Conservation (phyloP, 129 eudicot genomes). For the Silybum marianum region DNA sequence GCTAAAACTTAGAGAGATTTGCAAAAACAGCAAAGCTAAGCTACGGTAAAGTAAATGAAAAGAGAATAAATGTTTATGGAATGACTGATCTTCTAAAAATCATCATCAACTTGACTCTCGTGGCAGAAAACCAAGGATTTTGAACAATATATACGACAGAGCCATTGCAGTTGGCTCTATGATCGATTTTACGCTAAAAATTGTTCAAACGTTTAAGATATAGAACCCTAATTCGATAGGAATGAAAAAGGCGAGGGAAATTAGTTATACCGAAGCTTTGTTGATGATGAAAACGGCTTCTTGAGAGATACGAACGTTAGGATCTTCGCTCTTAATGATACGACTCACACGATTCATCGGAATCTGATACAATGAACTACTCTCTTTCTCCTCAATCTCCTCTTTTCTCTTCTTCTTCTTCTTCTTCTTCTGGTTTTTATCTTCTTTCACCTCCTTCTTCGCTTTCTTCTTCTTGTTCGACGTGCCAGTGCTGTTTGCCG, state of each 20-base stretch:
- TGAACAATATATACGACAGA: background rate
- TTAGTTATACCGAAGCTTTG: slow-evolving; percentile 66
- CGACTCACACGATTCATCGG: slow-evolving; percentile 67
- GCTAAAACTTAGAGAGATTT: background rate
- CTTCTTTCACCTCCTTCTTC: slow-evolving; percentile 4
- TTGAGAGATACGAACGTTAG: slow-evolving; percentile 49
- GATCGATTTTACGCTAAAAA: background rate
- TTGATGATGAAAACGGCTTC: slow-evolving; percentile 77
- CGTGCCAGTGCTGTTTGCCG: slow-evolving; percentile 18
- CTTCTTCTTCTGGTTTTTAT: slow-evolving; percentile 11
- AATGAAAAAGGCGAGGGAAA: background rate
- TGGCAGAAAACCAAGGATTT: slow-evolving; percentile 4
- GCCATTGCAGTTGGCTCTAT: background rate
- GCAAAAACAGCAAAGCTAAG: background rate
- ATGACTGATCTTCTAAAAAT: background rate
- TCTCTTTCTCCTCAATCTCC: slow-evolving; percentile 33
- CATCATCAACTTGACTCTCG: background rate
- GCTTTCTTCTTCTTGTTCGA: slow-evolving; percentile 20
- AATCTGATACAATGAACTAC: slow-evolving; percentile 37
- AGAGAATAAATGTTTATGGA: background rate
- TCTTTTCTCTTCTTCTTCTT: slow-evolving; percentile 16
- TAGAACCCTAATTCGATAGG: slow-evolving; percentile 19
- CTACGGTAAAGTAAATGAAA: too few species aligned
- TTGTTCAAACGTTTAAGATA: background rate
- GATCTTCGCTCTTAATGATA: slow-evolving; percentile 60